Base-by-base conservation (phyloP, 768 basidiomycete species). In the Russula emetica region DNA sequence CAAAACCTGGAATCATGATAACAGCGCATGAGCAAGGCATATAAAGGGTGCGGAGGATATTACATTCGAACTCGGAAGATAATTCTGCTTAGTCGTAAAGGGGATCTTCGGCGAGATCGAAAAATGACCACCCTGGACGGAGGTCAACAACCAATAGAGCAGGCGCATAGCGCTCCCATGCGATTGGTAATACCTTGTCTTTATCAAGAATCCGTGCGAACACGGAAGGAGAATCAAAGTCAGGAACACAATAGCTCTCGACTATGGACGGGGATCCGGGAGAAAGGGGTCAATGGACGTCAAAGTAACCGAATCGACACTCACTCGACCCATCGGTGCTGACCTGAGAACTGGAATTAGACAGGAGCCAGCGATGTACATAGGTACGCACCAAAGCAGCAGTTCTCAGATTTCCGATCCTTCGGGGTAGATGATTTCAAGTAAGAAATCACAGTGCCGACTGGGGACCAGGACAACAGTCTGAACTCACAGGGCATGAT, bases 141-240 rank as follows among this genome's bases (percentile, higher is more conserved):
- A 53, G 72, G 34, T 53, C 44, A 61, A 42, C 22, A 13, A 51
- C 38, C 11, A n/a, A 62, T 36, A 28, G 20, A 3, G 13, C 47
- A 44, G 26, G 8, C 65, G 16, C 11, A 14, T 36, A 7, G 6
- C 16, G 16, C 16, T 16, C 38, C 38, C 16, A 6, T 40, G 16
- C 16, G 6, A 51, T 51, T 47, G 32, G 32, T 9, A 18, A 18
- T 16, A 78, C 82, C 74, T 90, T 92, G 73, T 92, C 77, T 70
- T 92, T 92, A 78, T 94, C 91, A 7, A 94, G 80, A 69, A 93
- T 91, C 9, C 94, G 84, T 8, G 93, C 94, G 67, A 95, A 96
- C 55, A 96, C 80, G 20, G 90, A 93, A 4, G 94, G 94, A 1
- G 92, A 94, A 74, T 97, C 94, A 72, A 97, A 96, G 77, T 94